Percentiles rank a stretch among this genome's conserved stretches.
Evolutionary conservation across 169 alveolate genomes (phyloP).

Genomic region (Miamiensis avidus): DNA sequence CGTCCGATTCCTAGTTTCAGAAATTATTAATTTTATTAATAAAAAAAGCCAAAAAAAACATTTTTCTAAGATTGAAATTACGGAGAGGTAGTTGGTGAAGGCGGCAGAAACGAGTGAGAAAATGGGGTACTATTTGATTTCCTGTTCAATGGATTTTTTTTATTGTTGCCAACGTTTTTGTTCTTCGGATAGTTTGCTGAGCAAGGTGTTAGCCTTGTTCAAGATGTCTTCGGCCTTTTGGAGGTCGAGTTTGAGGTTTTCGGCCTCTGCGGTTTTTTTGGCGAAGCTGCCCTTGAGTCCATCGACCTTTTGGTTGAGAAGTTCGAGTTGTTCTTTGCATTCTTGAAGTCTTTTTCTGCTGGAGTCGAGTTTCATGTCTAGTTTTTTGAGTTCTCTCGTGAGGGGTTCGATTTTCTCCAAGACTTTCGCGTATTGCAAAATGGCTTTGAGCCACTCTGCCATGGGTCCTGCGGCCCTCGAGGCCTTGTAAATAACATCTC

Average conservation of each 20-base stretch:
- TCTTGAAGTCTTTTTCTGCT: slow-evolving; percentile 78
- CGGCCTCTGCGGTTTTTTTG: slow-evolving; percentile 87
- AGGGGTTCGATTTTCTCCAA: slow-evolving; percentile 86
- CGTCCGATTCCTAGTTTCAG: slow-evolving; percentile 52
- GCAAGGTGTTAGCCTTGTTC: slow-evolving; percentile 73
- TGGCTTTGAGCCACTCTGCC: slow-evolving; percentile 91
- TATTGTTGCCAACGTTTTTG: slow-evolving; percentile 87
- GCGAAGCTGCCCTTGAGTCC: slow-evolving; percentile 78
- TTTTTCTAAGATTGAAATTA: slow-evolving; percentile 4
- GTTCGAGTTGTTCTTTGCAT: slow-evolving; percentile 75
- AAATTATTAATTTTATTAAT: too few relatives aligned
- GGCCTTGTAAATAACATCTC: slow-evolving; percentile 80
- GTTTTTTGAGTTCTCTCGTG: slow-evolving; percentile 71
- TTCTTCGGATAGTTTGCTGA: slow-evolving; percentile 89
- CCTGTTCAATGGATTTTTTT: slow-evolving; percentile 67
- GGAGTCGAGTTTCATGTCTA: slow-evolving; percentile 62
- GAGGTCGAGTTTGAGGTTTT: slow-evolving; percentile 82
- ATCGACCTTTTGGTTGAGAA: slow-evolving; percentile 78
- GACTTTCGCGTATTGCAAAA: slow-evolving; percentile 84
- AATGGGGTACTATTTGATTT: slow-evolving; percentile 81
- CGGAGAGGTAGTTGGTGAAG: slow-evolving; percentile 82
- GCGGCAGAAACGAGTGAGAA: slow-evolving; percentile 86
- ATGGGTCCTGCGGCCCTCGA: slow-evolving; percentile 91
- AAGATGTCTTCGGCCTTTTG: slow-evolving; percentile 83
- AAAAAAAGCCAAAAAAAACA: background rate